phyloP scores from a whole-genome alignment of 352 stramenopile species.

The Phytophthora macrochlamydospora region DNA sequence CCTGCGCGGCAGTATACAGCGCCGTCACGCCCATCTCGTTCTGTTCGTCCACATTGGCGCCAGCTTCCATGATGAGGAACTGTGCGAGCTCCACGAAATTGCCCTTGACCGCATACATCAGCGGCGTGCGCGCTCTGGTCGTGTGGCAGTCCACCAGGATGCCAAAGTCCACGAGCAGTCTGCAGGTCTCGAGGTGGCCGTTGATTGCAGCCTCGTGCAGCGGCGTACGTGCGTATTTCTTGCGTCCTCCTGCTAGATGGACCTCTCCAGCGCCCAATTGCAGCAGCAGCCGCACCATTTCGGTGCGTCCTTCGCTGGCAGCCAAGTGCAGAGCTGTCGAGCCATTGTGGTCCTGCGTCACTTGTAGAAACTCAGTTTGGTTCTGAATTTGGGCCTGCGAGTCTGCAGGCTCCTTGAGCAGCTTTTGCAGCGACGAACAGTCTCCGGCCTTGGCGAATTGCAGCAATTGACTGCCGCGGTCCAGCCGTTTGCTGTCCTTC shows the following conservation, averaged over 20 bases:
- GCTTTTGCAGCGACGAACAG: conserved; percentile 32
- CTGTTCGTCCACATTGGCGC: conserved; percentile 69
- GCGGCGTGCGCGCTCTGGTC: conserved; percentile 68
- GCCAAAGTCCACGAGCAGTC: conserved; percentile 56
- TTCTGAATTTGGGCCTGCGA: conserved; percentile 13
- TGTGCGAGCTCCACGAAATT: conserved; percentile 51
- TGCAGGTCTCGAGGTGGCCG: conserved; percentile 58
- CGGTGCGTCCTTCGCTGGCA: conserved; percentile 52
- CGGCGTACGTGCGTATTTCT: conserved; percentile 69
- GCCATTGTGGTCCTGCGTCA: conserved; percentile 70
- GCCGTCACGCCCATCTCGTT: conserved; percentile 85
- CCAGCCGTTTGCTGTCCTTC: conserved; percentile 51
- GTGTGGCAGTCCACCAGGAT: conserved; percentile 81
- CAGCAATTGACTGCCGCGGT: conserved; percentile 51
- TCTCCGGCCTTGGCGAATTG: conserved; percentile 52
- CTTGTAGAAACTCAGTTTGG: conserved; percentile 53
- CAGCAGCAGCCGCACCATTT: conserved; percentile 56
- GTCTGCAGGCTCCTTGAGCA: conserved; percentile 30
- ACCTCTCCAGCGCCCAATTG: conserved; percentile 58
- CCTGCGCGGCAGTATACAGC: conserved; percentile 67
- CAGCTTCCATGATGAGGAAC: conserved; percentile 52
- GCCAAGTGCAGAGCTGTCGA: conserved; percentile 71
- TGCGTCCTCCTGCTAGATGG: conserved; percentile 63
- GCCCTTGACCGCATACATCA: conserved; percentile 81
- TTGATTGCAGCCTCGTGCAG: conserved; percentile 77